phyloP scores from a whole-genome alignment of 1,284 basidiomycete species.

The Sutorius eximius region DNA sequence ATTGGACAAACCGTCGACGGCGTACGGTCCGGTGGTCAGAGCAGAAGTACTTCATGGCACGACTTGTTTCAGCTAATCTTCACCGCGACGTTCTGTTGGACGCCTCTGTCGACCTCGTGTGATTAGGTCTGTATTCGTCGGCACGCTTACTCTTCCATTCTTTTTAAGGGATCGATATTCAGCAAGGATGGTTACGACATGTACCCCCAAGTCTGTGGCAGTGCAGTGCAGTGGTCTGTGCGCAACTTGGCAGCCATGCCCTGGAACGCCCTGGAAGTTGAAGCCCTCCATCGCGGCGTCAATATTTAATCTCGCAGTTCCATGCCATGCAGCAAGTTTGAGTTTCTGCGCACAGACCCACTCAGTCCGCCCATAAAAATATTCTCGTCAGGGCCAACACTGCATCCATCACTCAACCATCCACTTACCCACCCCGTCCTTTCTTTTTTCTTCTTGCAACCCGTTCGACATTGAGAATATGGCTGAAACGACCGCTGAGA shows the following conservation, averaged over 20 bases:
- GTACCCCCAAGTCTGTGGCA: conserved; percentile 5
- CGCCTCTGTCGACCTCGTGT: too few relatives aligned
- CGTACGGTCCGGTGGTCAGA: too few relatives aligned
- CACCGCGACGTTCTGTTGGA: too few relatives aligned
- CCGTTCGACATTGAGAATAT: conserved; percentile 3
- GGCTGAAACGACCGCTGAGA: conserved; percentile 23
- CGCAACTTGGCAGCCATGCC: background rate
- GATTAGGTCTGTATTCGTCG: too few relatives aligned
- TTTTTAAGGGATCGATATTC: too few relatives aligned
- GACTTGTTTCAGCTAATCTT: too few relatives aligned
- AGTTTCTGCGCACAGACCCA: conserved; percentile 29
- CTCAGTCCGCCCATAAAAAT: conserved; percentile 10
- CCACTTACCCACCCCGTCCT: background rate
- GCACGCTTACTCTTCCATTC: too few relatives aligned
- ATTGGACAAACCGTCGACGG: too few relatives aligned
- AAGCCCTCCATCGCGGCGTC: conserved; percentile 11
- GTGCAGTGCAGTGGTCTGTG: conserved; percentile 19
- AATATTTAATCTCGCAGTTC: conserved; percentile 19
- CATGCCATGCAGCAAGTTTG: conserved; percentile 20
- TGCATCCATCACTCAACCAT: background rate
- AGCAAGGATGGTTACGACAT: too few relatives aligned
- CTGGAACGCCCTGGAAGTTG: background rate
- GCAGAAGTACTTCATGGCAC: too few relatives aligned
- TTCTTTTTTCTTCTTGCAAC: background rate
- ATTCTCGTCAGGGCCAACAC: conserved; percentile 8